Evolutionary conservation across 371 early-diverging fungal species (phyloP), one percentile per base, ranked within the genome.

Genomic region (Rhizopus delemar): DNA sequence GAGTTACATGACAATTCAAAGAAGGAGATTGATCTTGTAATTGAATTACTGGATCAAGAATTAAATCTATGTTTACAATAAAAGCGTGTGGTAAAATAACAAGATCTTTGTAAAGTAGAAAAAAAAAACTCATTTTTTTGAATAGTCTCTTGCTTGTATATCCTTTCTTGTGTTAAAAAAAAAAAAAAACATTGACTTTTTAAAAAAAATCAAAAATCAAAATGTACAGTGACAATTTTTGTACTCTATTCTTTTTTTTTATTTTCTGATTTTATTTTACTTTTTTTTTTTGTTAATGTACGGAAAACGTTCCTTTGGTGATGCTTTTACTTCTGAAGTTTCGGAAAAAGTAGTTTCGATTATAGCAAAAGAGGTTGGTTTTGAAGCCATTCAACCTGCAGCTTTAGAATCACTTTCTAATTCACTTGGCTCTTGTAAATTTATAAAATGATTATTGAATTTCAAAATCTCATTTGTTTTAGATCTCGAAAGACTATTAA

Each of bases 401-500:
- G 81, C 83, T 1, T 56, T 85, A 7, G 69, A 78, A 16, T 50
- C 74, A 2, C 60, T 85, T 32, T 67, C 78, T 4, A 66, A 75
- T 57, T 50, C 71, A 15, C 57, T 82, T 31, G 80, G 75, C 51
- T 56, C 62, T 48, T 83, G 85, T 85, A 75, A 57, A 72, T 34
- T 15, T 38, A 6, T 41, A n/a, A 35, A 16, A 9, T n/a, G 7
- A 31, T 12, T 53, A 9, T 29, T 49, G 9, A 32, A 22, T n/a
- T 3, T 16, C 46, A 15, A 32, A 49, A 2, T 53, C 9, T 8
- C 43, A 41, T 16, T 31, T 43, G n/a, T 41, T 8, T n/a, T 62
- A 85, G 85, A 83, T 69, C 58, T 83, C 45, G 78, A 85, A 51
- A 77, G 71, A 54, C 53, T 83, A 52, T 63, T 83, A 45, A 50